These are phyloP conservation scores for Barnettozyma hawaiiensis DNA, from an alignment of 1,139 yeast species.

Conservation along the genomic window DNA sequence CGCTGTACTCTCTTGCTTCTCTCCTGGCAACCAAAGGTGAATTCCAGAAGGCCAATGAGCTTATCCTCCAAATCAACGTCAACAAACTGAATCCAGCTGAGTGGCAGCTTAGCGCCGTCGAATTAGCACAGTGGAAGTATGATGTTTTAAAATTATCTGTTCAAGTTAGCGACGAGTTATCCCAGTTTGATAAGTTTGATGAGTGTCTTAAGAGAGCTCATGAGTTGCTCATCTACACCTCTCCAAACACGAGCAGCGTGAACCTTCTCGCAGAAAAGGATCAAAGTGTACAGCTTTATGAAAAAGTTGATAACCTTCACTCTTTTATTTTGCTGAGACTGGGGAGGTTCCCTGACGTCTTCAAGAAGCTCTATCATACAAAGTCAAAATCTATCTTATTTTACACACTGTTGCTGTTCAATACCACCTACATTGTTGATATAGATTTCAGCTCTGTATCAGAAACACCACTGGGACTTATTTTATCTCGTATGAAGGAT, in stretches of 20 bases:
- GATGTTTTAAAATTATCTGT: slow-evolving; percentile 5
- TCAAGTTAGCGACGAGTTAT: neutral
- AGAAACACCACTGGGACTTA: slow-evolving; percentile 3
- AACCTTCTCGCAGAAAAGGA: neutral
- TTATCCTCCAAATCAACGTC: slow-evolving; percentile 3
- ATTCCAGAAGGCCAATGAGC: slow-evolving; percentile 4
- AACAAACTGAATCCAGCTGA: slow-evolving; percentile 10
- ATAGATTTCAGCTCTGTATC: neutral
- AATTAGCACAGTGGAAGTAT: slow-evolving; percentile 1
- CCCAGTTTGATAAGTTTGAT: slow-evolving; percentile 5
- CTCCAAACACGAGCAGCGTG: slow-evolving; percentile 1
- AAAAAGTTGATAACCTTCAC: slow-evolving; percentile 3
- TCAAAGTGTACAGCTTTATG: neutral
- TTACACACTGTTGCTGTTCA: slow-evolving; percentile 6
- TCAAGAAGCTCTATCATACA: slow-evolving; percentile 7
- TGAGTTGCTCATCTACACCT: slow-evolving; percentile 5
- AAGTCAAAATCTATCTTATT: slow-evolving; percentile 1
- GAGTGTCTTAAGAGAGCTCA: slow-evolving; percentile 7
- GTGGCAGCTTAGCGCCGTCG: slow-evolving; percentile 7
- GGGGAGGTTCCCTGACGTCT: slow-evolving; percentile 7
- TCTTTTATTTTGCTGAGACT: slow-evolving; percentile 7
- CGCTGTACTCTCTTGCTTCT: slow-evolving; percentile 1
- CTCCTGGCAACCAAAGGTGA: neutral
- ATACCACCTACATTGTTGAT: slow-evolving; percentile 6
- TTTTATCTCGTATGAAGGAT: slow-evolving; percentile 1